Conservation (phyloP, 139 green algal genomes). For the Chlorella sp. region DNA sequence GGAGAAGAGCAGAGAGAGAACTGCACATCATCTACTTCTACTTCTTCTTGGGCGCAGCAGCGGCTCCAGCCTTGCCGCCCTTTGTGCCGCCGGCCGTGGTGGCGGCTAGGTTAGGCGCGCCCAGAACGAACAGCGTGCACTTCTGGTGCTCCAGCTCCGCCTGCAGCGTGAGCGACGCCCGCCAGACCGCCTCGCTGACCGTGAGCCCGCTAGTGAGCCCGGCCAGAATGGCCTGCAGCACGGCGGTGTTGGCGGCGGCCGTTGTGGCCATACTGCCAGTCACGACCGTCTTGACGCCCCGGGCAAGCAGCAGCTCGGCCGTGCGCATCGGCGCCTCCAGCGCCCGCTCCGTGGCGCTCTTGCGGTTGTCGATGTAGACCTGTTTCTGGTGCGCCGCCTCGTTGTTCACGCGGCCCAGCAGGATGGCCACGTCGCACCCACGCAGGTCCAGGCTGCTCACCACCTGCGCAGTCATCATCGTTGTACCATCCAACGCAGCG, state of each 20-base stretch:
- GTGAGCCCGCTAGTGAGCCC: neutral
- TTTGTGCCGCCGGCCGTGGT: neutral
- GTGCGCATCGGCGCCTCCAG: constrained; percentile 19
- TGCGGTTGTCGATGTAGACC: constrained; percentile 42
- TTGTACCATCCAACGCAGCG: no score
- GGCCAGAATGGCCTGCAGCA: constrained; percentile 11
- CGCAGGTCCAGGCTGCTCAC: constrained; percentile 25
- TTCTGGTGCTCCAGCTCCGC: neutral
- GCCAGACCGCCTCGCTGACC: constrained; percentile 17
- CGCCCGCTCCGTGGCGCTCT: constrained; percentile 14
- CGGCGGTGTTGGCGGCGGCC: neutral
- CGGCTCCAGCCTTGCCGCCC: neutral
- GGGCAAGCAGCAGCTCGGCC: constrained; percentile 26
- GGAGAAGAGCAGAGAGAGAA: no score
- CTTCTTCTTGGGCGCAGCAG: constrained; percentile 7
- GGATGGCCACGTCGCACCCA: constrained; percentile 20
- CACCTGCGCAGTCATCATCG: constrained; percentile 9
- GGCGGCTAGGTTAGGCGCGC: constrained; percentile 2
- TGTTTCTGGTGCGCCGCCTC: constrained; percentile 23
- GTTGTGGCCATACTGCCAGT: constrained; percentile 8
- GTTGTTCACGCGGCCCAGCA: constrained; percentile 40
- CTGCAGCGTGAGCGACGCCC: neutral
- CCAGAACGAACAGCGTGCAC: constrained; percentile 5
- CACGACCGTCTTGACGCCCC: constrained; percentile 28
- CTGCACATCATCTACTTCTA: neutral